Conservation (phyloP, 1,284 basidiomycete species). For the Hortiboletus rubellus region DNA sequence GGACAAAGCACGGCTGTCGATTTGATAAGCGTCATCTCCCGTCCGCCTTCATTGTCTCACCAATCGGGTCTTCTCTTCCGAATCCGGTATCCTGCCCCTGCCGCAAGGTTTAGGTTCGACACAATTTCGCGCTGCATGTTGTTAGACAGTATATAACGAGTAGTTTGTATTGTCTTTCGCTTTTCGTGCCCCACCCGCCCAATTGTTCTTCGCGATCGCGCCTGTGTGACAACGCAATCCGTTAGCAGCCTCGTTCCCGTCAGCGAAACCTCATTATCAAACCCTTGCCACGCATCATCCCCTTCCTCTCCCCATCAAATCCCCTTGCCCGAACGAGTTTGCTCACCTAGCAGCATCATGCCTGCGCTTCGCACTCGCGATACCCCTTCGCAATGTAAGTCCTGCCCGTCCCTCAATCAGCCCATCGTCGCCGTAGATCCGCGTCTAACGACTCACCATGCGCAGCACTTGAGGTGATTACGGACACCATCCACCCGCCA, state of each 20-base stretch:
- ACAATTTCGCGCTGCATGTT: conserved; percentile 24
- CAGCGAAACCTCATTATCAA: conserved; percentile 48
- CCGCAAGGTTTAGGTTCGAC: conserved; percentile 33
- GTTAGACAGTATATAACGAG: conserved; percentile 58
- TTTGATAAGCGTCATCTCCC: conserved; percentile 34
- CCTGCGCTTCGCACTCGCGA: conserved; percentile 74
- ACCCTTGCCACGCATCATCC: conserved; percentile 30
- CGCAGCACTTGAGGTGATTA: conserved; percentile 73
- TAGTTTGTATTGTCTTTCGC: conserved; percentile 55
- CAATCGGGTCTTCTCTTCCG: conserved; percentile 26
- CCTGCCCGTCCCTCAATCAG: conserved; percentile 7
- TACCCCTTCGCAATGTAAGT: conserved; percentile 61
- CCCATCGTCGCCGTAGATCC: conserved; percentile 10
- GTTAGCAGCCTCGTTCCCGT: conserved; percentile 37
- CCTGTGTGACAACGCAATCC: conserved; percentile 48
- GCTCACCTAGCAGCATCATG: conserved; percentile 52
- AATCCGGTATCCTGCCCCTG: conserved; percentile 25
- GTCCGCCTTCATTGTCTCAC: conserved; percentile 38
- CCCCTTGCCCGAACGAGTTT: conserved; percentile 35
- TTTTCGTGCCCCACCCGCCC: conserved; percentile 59
- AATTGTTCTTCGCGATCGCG: conserved; percentile 58
- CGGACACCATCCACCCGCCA: conserved; percentile 59
- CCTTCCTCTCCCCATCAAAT: conserved; percentile 29
- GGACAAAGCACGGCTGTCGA: conserved; percentile 27
- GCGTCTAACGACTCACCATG: conserved; percentile 30